These are phyloP conservation scores for Gossypium bickii DNA, from an alignment of 345 rosid species.

Conservation along the genomic window DNA sequence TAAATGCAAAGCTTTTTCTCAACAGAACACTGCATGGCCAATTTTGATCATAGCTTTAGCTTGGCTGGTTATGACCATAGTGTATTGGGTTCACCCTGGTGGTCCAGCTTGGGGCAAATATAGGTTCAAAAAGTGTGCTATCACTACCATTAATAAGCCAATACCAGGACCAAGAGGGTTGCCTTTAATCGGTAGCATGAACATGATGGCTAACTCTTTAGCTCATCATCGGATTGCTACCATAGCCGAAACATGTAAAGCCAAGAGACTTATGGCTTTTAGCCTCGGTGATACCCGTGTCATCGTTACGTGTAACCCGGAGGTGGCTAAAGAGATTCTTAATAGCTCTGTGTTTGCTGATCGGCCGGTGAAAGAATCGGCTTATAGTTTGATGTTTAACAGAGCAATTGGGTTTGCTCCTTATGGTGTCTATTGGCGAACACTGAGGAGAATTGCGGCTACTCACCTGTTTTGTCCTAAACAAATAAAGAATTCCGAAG, in stretches of 20 bases:
- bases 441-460: conserved; percentile 52
- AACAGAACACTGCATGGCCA: conserved; percentile 35
- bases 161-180: conserved; percentile 76
- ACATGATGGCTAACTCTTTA: conserved; percentile 46
- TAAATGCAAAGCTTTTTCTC: conserved; percentile 49
- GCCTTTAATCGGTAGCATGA: conserved; percentile 64
- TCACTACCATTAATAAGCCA: conserved; percentile 3
- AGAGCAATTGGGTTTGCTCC: conserved; percentile 86
- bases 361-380: conserved; percentile 77
- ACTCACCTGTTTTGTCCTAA: conserved; percentile 59
- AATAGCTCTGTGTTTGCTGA: conserved; percentile 62
- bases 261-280: conserved; percentile 62
- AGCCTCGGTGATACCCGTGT: conserved; percentile 64
- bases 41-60: conserved; percentile 29
- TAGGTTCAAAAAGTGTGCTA: conserved; percentile 17
- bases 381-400: conserved; percentile 65
- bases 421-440: conserved; percentile 73
- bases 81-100: conserved; percentile 60
- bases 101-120: conserved; percentile 78
- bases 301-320: conserved; percentile 63
- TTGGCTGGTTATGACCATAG: conserved; percentile 39
- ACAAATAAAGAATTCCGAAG: conserved; percentile 45
- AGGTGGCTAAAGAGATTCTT: conserved; percentile 61
- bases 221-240: conserved; percentile 59
- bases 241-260: conserved; percentile 34